Conservation (phyloP, 441 rosid genomes). For the Gossypium trilobum region DNA sequence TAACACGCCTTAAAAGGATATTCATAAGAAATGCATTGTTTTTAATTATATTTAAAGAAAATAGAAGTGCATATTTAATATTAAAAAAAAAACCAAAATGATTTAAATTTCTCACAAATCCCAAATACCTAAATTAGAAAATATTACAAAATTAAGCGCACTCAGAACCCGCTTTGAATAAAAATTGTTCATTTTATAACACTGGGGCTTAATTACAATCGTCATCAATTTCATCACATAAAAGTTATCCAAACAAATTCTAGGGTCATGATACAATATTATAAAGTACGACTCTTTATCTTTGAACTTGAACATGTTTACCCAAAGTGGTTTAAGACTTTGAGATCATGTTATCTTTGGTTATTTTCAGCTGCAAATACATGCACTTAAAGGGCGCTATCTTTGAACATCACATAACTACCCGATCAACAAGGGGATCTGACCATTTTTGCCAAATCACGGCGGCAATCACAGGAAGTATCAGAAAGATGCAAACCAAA, state of each 20-base stretch:
- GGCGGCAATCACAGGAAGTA: constrained; percentile 2
- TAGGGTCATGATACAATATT: background rate
- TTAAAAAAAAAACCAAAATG: too few species aligned
- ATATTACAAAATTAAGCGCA: too few species aligned
- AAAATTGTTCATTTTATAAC: background rate
- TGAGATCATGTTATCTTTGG: background rate
- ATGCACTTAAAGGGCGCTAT: background rate
- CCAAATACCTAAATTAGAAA: too few species aligned
- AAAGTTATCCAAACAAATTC: background rate
- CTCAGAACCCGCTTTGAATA: too few species aligned
- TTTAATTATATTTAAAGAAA: too few species aligned
- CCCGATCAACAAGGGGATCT: background rate
- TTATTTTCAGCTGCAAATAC: background rate
- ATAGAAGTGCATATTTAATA: too few species aligned
- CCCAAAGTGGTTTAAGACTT: background rate
- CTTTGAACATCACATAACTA: background rate
- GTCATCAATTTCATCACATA: background rate
- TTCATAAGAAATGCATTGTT: too few species aligned
- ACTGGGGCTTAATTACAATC: background rate
- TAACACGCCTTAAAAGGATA: too few species aligned
- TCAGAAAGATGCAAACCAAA: constrained; percentile 1
- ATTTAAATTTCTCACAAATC: too few species aligned
- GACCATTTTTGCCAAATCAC: constrained; percentile 7
- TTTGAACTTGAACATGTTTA: background rate
- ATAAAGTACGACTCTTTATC: background rate